A percentile compares a stretch with the other conserved stretches of the same genome.
Conservation (phyloP, 169 alveolate species). For the Theileria annulata region DNA sequence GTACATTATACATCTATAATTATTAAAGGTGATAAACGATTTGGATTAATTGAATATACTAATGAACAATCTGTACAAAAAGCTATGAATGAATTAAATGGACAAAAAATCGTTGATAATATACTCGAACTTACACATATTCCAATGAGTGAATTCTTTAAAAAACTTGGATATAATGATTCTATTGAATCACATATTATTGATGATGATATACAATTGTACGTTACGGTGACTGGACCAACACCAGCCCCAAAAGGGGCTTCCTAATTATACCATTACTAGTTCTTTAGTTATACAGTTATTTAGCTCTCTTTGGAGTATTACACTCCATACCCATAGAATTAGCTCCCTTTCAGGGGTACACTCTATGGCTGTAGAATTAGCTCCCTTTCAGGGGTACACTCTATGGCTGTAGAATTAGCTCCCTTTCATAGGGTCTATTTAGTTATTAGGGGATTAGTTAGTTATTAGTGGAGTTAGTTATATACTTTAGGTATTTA, state of each 20-base stretch:
- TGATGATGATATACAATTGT: no score
- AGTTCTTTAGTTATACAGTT: no score
- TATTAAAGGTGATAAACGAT: conserved; percentile 70
- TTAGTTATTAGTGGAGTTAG: no score
- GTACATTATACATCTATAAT: conserved; percentile 80
- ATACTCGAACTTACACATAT: conserved; percentile 60
- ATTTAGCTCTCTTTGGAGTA: no score
- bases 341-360: neutral
- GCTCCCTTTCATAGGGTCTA: no score
- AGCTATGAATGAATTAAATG: conserved; percentile 75
- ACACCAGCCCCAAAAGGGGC: neutral
- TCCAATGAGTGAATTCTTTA: conserved; percentile 57
- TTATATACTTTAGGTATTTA: no score
- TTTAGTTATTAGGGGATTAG: no score
- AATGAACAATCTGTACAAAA: conserved; percentile 71
- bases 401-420: no score
- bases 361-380: no score
- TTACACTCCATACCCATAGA: no score
- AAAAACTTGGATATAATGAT: neutral
- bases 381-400: no score
- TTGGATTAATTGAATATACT: conserved; percentile 79
- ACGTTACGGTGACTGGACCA: neutral
- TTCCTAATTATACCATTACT: neutral
- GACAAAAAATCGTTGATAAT: conserved; percentile 66
- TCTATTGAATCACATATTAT: no score